A percentile compares a stretch with the other conserved stretches of the same genome.
Evolutionary conservation across 1,284 basidiomycete genomes (phyloP).

Genomic region (Garcileccinum viscosum): DNA sequence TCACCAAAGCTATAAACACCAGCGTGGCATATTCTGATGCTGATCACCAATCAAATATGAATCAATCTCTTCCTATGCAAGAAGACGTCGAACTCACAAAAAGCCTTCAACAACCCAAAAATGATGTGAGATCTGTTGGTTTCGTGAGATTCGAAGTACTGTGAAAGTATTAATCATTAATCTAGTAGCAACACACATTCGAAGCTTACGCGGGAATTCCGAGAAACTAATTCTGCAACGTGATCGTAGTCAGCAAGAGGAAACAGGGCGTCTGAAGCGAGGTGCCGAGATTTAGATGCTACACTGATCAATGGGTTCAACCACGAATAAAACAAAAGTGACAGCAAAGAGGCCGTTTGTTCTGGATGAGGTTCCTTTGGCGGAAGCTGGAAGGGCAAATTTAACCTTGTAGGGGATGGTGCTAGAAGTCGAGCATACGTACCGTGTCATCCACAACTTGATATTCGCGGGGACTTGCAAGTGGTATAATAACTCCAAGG

Average conservation of each 20-base stretch:
- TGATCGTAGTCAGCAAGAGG: slow-evolving; percentile 66
- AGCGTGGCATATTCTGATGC: slow-evolving; percentile 14
- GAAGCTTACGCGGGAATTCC: slow-evolving; percentile 45
- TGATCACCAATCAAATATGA: neutral
- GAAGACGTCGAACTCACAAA: slow-evolving; percentile 12
- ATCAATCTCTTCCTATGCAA: neutral
- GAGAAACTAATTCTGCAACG: slow-evolving; percentile 42
- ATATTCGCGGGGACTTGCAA: slow-evolving; percentile 11
- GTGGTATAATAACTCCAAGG: slow-evolving; percentile 17
- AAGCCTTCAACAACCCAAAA: slow-evolving; percentile 15
- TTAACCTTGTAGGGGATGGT: neutral
- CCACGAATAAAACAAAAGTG: slow-evolving; percentile 62
- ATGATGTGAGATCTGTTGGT: slow-evolving; percentile 8
- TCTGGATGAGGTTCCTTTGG: slow-evolving; percentile 69
- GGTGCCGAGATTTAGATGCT: slow-evolving; percentile 50
- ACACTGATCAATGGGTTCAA: slow-evolving; percentile 57
- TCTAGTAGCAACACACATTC: neutral
- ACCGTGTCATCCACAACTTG: slow-evolving; percentile 4
- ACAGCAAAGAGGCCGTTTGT: slow-evolving; percentile 67
- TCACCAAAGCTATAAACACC: slow-evolving; percentile 6
- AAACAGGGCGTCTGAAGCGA: slow-evolving; percentile 54
- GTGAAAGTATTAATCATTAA: neutral
- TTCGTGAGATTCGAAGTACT: slow-evolving; percentile 6
- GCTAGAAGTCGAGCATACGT: slow-evolving; percentile 1
- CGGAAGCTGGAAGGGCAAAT: neutral